Base-by-base conservation (phyloP, 1,139 yeast species). In the Protomyces lactucae-debilis region DNA sequence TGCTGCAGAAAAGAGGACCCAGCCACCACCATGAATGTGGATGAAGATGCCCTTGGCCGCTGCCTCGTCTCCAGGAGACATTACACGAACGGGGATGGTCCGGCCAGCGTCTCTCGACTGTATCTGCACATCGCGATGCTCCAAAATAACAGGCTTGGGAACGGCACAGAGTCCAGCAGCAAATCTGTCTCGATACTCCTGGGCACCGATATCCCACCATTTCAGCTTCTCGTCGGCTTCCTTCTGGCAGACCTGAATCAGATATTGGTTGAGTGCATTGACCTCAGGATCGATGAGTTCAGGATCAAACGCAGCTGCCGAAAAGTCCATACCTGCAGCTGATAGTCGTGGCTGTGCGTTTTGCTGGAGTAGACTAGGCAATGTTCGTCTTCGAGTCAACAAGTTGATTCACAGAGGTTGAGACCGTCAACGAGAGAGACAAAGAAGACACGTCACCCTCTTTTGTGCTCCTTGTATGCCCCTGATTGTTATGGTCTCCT, bases 141-240 rank as follows among this genome's bases (percentile, higher is more conserved):
- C 36, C 25, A 54, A 21, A 2, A 23, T 25, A 2, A 54, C 48
- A 10, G 57, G 57, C 25, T 54, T 54, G 23, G 57, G 57, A 54
- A 54, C 39, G 14, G 51, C 57, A 12, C 51, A 5, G 18, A 36
- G 48, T 3, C 57, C 57, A 16, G 57, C 57, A 3, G 39, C 57
- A 8, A 35, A 8, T 16, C 18, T 40, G n/a, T 21, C 25, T 14
- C 57, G 57, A 18, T 54, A 54, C 8, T 36, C 51, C 39, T 37
- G 37, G 21, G 57, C 57, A 21, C 57, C 57, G 14, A 54, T 54
- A 23, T 54, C 57, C 48, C 25, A 54, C 57, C 57, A 54, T n/a
- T 54, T 54, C 16, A 32, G 16, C 16, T 39, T 23, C 32, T 40
- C 37, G 18, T 54, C 51, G 18, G 39, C 37, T 28, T 54, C 57